These are phyloP conservation scores for Lipomyces mesembrius DNA, from an alignment of 805 yeast genomes.

Conservation along the genomic window DNA sequence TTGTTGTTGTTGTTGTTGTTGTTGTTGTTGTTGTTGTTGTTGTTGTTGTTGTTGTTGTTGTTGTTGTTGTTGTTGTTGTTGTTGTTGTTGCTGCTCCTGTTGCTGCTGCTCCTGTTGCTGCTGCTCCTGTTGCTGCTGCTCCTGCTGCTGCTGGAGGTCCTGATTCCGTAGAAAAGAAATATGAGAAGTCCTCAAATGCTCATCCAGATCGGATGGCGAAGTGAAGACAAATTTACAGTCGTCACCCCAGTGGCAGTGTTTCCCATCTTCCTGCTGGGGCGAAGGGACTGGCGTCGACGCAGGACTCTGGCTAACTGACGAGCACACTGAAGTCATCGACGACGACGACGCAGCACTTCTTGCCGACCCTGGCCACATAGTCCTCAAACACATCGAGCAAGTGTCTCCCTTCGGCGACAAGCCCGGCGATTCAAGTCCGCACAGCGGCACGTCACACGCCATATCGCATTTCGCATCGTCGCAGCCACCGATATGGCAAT, in stretches of 20 bases:
- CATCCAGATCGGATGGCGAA: constrained; percentile 33
- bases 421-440: constrained; percentile 5
- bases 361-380: neutral
- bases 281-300: neutral
- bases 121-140: constrained; percentile 9
- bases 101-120: neutral
- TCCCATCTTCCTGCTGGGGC: neutral
- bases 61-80: constrained; percentile 8
- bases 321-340: neutral
- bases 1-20: too few species aligned
- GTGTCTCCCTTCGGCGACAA: neutral
- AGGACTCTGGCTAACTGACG: constrained; percentile 1
- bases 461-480: constrained; percentile 20
- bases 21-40: too few species aligned
- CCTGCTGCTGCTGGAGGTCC: constrained; percentile 2
- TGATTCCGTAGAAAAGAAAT: constrained; percentile 25
- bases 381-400: neutral
- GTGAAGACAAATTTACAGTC: constrained; percentile 36
- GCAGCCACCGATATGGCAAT: constrained; percentile 11
- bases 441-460: constrained; percentile 12
- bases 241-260: constrained; percentile 37
- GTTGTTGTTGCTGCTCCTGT: constrained; percentile 7
- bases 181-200: constrained; percentile 34
- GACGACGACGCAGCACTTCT: neutral
- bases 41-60: too few species aligned